phyloP scores from a whole-genome alignment of 1,139 yeast species.

The Geotrichum candidum region DNA sequence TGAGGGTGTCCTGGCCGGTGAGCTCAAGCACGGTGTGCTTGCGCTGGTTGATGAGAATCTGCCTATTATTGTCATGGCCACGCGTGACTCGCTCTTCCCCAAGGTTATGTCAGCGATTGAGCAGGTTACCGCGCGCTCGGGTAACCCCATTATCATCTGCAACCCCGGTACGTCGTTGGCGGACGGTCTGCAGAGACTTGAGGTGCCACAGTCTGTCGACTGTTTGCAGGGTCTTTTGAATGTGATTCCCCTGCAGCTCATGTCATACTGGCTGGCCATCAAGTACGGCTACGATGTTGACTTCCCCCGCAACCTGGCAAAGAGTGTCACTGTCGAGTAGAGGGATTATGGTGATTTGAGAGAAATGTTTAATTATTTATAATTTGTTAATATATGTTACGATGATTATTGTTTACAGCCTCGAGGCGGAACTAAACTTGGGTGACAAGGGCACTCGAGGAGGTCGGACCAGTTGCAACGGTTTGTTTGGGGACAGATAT shows the following conservation, averaged over 20 bases:
- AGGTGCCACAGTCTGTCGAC: slow-evolving; percentile 93
- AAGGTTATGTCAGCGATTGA: slow-evolving; percentile 93
- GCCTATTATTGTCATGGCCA: slow-evolving; percentile 93
- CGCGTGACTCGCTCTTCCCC: slow-evolving; percentile 96
- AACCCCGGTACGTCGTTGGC: slow-evolving; percentile 71
- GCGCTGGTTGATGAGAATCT: slow-evolving; percentile 92
- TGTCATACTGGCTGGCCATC: slow-evolving; percentile 96
- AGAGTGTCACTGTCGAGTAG: slow-evolving; percentile 92
- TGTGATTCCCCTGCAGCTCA: slow-evolving; percentile 90
- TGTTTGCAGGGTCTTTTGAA: slow-evolving; percentile 95
- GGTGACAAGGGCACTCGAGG: background rate
- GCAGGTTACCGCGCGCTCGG: slow-evolving; percentile 96
- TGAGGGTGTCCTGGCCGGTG: slow-evolving; percentile 99
- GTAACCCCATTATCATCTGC: slow-evolving; percentile 91
- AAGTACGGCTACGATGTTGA: slow-evolving; percentile 95
- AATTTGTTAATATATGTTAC: background rate
- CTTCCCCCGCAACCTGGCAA: slow-evolving; percentile 98
- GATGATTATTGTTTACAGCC: background rate
- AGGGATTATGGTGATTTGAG: background rate
- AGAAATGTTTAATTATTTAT: background rate
- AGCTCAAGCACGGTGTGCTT: slow-evolving; percentile 95
- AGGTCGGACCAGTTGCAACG: background rate
- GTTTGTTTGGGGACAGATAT: background rate
- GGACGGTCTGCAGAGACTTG: slow-evolving; percentile 47
- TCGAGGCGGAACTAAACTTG: too few relatives aligned